Conservation (phyloP, 768 basidiomycete genomes). For the Trametes coccinea region DNA sequence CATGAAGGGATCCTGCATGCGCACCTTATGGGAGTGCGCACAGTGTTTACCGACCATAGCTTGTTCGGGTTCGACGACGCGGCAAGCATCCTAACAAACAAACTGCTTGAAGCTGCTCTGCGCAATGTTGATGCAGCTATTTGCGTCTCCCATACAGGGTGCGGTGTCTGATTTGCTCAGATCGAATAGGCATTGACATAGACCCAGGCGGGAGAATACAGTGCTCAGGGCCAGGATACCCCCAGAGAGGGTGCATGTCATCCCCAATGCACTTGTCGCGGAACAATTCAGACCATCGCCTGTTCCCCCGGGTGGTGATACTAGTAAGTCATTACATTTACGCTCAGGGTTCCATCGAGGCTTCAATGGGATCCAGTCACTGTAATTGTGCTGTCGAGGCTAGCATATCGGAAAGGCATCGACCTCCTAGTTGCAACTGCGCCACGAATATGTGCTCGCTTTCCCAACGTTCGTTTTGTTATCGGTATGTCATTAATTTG, state of each 20-base stretch:
- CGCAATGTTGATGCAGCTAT: conserved; percentile 93
- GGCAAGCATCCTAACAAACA: conserved; percentile 96
- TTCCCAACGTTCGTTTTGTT: conserved; percentile 86
- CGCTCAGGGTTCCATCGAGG: neutral
- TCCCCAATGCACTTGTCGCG: conserved; percentile 89
- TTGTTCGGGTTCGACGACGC: conserved; percentile 97
- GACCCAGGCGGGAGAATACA: conserved; percentile 92
- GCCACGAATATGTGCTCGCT: conserved; percentile 82
- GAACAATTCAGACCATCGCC: conserved; percentile 76
- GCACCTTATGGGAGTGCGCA: conserved; percentile 81
- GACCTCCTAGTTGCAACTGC: conserved; percentile 93
- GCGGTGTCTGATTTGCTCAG: conserved; percentile 26
- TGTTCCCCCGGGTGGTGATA: conserved; percentile 10
- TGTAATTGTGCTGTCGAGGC: conserved; percentile 85
- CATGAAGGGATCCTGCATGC: conserved; percentile 93
- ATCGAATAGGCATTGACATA: too few species aligned
- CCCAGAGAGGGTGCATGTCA: conserved; percentile 73
- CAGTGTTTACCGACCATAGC: conserved; percentile 96
- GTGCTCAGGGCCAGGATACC: conserved; percentile 83
- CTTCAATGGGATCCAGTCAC: conserved; percentile 56
- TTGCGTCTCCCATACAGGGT: conserved; percentile 97
- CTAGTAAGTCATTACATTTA: conserved; percentile 9
- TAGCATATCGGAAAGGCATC: conserved; percentile 95
- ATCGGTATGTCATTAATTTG: conserved; percentile 55
- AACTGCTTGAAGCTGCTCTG: conserved; percentile 82